These are phyloP conservation scores for Sporobolomyces phaffii DNA, from an alignment of 768 basidiomycete genomes.

Conservation along the genomic window DNA sequence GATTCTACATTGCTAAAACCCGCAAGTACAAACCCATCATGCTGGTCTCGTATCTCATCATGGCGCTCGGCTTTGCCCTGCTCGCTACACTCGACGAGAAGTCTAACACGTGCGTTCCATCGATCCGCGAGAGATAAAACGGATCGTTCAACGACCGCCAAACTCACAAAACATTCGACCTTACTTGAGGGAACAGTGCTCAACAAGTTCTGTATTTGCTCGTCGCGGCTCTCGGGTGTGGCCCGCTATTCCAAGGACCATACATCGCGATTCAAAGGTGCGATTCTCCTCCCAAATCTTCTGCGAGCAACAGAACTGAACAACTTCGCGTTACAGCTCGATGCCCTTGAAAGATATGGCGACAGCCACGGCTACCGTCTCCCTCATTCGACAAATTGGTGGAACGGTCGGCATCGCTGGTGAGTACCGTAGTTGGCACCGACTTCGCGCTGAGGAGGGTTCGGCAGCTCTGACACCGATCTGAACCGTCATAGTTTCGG, in stretches of 20 bases:
- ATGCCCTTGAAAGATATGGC: slow-evolving; percentile 87
- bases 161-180: too few relatives aligned
- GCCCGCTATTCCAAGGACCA: slow-evolving; percentile 36
- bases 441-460: too few relatives aligned
- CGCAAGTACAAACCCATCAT: slow-evolving; percentile 16
- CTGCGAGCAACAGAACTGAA: too few relatives aligned
- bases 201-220: slow-evolving; percentile 34
- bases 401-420: slow-evolving; percentile 43
- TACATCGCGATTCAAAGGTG: slow-evolving; percentile 58
- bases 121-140: too few relatives aligned
- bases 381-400: slow-evolving; percentile 55
- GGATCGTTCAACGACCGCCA: too few relatives aligned
- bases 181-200: too few relatives aligned
- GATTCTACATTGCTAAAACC: slow-evolving; percentile 31
- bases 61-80: slow-evolving; percentile 30
- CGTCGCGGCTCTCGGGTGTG: slow-evolving; percentile 33
- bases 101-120: slow-evolving; percentile 21
- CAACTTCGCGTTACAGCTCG: too few relatives aligned
- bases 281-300: too few relatives aligned
- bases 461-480: not conserved
- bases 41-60: slow-evolving; percentile 9
- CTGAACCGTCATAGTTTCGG: slow-evolving; percentile 25
- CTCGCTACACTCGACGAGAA: slow-evolving; percentile 38
- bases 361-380: slow-evolving; percentile 65
- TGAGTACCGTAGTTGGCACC: not conserved